These are phyloP conservation scores for Sambucus nigra DNA, from an alignment of 129 eudicot species.

Conservation along the genomic window DNA sequence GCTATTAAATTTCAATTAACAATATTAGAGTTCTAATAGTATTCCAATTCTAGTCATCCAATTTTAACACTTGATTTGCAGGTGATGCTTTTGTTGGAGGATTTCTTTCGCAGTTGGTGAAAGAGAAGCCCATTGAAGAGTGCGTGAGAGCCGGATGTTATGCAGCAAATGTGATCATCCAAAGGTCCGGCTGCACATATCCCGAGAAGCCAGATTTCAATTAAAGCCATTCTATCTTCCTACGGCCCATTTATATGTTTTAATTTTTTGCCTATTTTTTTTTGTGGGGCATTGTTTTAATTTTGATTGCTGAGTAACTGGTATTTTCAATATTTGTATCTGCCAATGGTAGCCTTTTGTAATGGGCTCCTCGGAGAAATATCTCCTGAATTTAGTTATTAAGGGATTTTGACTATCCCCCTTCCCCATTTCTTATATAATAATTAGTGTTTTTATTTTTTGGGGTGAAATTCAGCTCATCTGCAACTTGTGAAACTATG, in stretches of 20 bases:
- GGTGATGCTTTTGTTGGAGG: slow-evolving; percentile 99
- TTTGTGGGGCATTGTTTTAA: neutral
- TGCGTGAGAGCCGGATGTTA: slow-evolving; percentile 86
- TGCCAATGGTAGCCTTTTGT: no score
- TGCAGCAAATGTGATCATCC: slow-evolving; percentile 78
- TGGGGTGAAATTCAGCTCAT: no score
- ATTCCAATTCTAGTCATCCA: no score
- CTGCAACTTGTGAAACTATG: no score
- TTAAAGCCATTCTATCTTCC: neutral
- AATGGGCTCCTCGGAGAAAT: neutral
- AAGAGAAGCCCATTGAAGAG: slow-evolving; percentile 62
- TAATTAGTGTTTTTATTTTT: no score
- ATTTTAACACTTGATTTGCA: no score
- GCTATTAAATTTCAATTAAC: no score
- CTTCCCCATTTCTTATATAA: neutral
- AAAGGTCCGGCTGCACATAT: slow-evolving; percentile 90
- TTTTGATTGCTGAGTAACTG: no score
- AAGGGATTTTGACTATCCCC: neutral
- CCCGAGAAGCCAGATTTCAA: slow-evolving; percentile 65
- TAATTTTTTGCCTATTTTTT: no score
- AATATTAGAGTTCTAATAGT: no score
- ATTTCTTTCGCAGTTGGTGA: slow-evolving; percentile 70
- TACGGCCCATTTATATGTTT: neutral
- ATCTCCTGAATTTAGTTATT: no score
- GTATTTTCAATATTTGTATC: no score